Percentiles rank a stretch among this genome's conserved stretches.
Evolutionary conservation across 2,329 filamentous ascomycete genomes (phyloP).

Genomic region (Cephalotrichum gorgonifer): DNA sequence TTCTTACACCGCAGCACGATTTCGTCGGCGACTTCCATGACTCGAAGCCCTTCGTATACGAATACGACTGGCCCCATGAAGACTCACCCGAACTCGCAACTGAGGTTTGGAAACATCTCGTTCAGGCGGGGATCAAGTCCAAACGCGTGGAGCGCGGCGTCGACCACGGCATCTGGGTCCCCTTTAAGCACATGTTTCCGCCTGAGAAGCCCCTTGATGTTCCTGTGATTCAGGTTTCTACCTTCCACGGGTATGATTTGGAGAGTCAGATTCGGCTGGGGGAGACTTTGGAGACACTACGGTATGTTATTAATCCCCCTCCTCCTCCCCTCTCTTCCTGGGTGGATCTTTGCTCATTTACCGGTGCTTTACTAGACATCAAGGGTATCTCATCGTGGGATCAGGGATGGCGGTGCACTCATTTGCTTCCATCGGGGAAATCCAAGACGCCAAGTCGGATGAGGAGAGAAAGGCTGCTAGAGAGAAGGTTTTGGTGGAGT

Average conservation of each 20-base stretch:
- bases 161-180: background rate
- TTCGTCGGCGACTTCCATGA: conserved; percentile 1
- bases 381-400: background rate
- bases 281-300: background rate
- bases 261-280: conserved; percentile 1
- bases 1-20: background rate
- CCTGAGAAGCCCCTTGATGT: background rate
- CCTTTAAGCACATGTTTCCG: background rate
- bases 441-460: background rate
- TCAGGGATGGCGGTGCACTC: conserved; percentile 1
- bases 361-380: background rate
- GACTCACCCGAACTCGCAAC: background rate
- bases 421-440: background rate
- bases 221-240: background rate
- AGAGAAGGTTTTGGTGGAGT: conserved; percentile 1
- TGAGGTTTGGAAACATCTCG: background rate
- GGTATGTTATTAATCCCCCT: background rate
- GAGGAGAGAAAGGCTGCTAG: background rate
- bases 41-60: background rate
- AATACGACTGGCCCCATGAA: conserved; percentile 1
- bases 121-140: background rate
- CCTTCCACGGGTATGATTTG: background rate
- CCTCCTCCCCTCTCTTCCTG: background rate
- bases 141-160: conserved; percentile 1
- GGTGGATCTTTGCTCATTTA: background rate